Base-by-base conservation (phyloP, 352 stramenopile species). In the Phytopythium delawarense region DNA sequence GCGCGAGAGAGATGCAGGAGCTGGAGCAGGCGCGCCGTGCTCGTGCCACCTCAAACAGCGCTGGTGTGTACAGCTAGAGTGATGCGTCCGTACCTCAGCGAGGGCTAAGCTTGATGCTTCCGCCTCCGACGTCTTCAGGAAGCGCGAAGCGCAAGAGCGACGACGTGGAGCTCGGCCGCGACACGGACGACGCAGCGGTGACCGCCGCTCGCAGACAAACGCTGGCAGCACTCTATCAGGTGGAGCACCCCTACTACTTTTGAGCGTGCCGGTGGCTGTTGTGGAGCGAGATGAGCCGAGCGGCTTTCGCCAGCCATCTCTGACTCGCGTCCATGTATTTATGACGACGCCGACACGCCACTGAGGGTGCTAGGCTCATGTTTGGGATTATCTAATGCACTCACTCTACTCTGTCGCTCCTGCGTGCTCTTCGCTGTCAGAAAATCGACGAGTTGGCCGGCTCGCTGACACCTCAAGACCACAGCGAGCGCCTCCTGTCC, bases 401-500 rank as follows among this genome's bases (percentile, higher is more conserved):
- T 15, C 56, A 46, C 44, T 23, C 34, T 55, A 16, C 39, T 9
- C 23, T 25, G 13, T 21, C 16, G 6, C 23, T 21, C 35, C 4
- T 46, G 32, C 20, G 45, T 32, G 15, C 8, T 42, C 21, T 12
- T 30, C 7, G 23, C 30, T 45, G 54, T 53, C 66, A 93, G 84
- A 93, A 91, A 91, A 84, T 93, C 59, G 75, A 73, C 66, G 67
- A 79, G 21, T 69, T 91, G 55, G 78, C 79, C 21, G 59, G 76
- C 32, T 81, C 79, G 18, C 66, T 93, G 9, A 84, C 77, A 18
- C 65, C 75, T 6, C 70, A 63, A 25, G 84, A 89, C 61, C 75
- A 89, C 60, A 77, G 64, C 53, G 84, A 91, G 61, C 80, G 84
- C 15, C 69, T 88, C 5, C 44, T 79, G 3, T 71, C 77, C 20